Evolutionary conservation across 2,329 filamentous ascomycete species (phyloP).

Genomic region (Fusarium sp.): DNA sequence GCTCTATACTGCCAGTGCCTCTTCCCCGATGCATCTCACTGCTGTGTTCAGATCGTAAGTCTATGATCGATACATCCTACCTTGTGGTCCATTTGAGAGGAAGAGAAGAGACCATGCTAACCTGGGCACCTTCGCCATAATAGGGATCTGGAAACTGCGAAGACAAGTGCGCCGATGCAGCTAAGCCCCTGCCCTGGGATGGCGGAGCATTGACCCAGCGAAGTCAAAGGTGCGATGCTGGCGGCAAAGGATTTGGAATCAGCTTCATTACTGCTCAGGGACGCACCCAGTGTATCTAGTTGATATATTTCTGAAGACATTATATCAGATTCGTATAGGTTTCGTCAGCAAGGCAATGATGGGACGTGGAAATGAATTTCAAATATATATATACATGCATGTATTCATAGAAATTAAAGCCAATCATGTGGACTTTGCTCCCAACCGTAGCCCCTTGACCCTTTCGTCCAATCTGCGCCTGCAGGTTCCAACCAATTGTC

Average conservation of each 20-base stretch:
- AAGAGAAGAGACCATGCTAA: neutral
- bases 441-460: neutral
- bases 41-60: neutral
- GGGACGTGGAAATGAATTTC: no score
- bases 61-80: no score
- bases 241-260: neutral
- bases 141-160: neutral
- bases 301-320: fast-evolving
- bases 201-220: neutral
- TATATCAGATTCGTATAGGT: fast-evolving
- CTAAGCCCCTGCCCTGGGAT: neutral
- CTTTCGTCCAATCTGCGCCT: fast-evolving
- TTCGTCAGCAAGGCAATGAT: no score
- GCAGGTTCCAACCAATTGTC: neutral
- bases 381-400: no score
- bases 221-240: neutral
- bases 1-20: neutral
- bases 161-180: neutral
- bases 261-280: neutral
- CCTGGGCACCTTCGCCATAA: neutral
- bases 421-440: neutral
- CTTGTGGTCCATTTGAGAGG: no score
- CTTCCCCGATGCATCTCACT: neutral
- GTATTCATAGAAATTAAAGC: fast-evolving
- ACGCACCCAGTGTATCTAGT: neutral